A percentile compares a stretch with the other conserved stretches of the same genome.
These are phyloP conservation scores for Phymatotrichopsis omnivora DNA, from an alignment of 2,329 filamentous ascomycete genomes.

Conservation along the genomic window DNA sequence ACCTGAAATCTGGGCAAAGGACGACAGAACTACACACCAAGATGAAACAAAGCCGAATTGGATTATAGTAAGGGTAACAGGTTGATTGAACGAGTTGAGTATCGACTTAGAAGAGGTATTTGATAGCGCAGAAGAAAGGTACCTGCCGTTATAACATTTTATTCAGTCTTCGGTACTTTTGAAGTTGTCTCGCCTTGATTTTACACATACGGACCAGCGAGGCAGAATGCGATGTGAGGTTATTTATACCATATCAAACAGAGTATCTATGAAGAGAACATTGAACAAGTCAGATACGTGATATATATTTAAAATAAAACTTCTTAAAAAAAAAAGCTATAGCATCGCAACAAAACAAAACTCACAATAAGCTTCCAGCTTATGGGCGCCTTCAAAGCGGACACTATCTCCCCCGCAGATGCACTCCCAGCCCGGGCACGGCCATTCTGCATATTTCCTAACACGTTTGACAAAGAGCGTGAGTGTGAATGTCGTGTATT, in stretches of 20 bases:
- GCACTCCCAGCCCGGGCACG: slow-evolving; percentile 24
- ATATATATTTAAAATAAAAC: slow-evolving; percentile 12
- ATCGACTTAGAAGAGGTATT: slow-evolving; percentile 98
- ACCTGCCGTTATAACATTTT: slow-evolving; percentile 46
- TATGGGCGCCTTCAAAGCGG: slow-evolving; percentile 79
- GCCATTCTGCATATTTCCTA: slow-evolving; percentile 25
- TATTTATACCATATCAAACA: slow-evolving; percentile 27
- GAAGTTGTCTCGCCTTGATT: neutral
- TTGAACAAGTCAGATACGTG: slow-evolving; percentile 7
- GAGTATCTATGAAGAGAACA: slow-evolving; percentile 21
- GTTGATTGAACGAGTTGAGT: slow-evolving; percentile 94
- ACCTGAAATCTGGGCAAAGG: slow-evolving; percentile 63
- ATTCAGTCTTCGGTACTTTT: neutral
- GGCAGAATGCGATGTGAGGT: neutral
- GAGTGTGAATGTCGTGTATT: slow-evolving; percentile 14
- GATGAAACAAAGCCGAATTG: slow-evolving; percentile 90
- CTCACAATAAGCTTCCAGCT: slow-evolving; percentile 79
- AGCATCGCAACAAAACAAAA: slow-evolving; percentile 17
- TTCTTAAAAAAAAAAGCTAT: slow-evolving; percentile 23
- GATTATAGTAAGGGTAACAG: slow-evolving; percentile 83
- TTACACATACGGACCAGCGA: slow-evolving; percentile 2
- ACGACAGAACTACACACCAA: slow-evolving; percentile 73
- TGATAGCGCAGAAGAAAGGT: slow-evolving; percentile 85
- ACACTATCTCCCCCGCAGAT: slow-evolving; percentile 86
- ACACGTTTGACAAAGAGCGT: slow-evolving; percentile 18